Evolutionary conservation across 768 basidiomycete species (phyloP), one percentile per base, ranked within the genome.

Genomic region (Amanita rubescens): DNA sequence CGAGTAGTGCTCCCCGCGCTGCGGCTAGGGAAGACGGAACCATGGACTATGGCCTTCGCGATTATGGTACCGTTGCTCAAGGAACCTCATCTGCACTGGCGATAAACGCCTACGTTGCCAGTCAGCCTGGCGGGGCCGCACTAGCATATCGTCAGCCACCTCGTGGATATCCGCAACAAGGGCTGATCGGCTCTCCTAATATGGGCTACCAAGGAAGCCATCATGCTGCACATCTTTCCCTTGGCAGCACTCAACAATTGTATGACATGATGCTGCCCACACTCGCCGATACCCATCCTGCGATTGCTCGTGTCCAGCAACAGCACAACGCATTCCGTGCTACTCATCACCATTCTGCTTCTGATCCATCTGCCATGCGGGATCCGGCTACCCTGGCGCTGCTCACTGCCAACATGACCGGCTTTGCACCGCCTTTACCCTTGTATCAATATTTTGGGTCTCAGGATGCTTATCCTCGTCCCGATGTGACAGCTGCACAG

Each of bases 261-360:
- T 90, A 89, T 60, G 87, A 89, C 62, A 86, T 88, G 84, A 86
- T 90, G 78, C 69, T 81, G 45, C 78, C 80, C 38, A 76, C 71
- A 32, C 72, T 77, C 52, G 70, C 70, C 51, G 81, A 85, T 57
- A 74, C 73, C 56, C 81, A 81, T 63, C 78, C 84, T 33, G 79
- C 85, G 30, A 82, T 87, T 54, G 75, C 80, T 48, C 87, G 87
- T 58, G 81, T 88, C 47, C 88, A 90, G 65, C 87, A 89, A 60
- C 87, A 88, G 62, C 84, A 84, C 63, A 82, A 81, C 59, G 76
- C 76, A 42, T 90, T 86, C 71, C 84, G 86, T 34, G 75, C 73
- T 24, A 80, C 78, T 22, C 88, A 91, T 65, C 89, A 90, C 57
- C 88, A 91, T 67, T 90, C 88, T 33, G 79, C 87, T 3, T 90